Evolutionary conservation across 2,329 filamentous ascomycete genomes (phyloP).

Genomic region (Epichloe sylvatica): DNA sequence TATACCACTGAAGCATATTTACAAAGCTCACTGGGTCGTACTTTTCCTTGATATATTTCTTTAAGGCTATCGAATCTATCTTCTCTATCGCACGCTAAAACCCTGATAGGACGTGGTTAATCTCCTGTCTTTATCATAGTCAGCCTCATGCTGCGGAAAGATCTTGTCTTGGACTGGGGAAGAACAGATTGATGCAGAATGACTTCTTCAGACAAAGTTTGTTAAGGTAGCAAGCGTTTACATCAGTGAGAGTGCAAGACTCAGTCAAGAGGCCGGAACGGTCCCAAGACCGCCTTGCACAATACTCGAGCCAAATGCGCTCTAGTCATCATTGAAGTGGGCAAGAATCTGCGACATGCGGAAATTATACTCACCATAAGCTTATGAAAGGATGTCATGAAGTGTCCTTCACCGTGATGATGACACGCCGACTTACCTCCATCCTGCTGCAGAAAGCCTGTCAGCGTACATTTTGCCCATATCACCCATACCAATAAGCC

Average conservation of each 20-base stretch:
- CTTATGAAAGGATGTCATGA: background rate
- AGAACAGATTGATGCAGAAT: background rate
- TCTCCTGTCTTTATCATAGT: slow-evolving; percentile 5
- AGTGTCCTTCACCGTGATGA: background rate
- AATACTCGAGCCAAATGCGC: slow-evolving; percentile 99
- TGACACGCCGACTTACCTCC: slow-evolving; percentile 53
- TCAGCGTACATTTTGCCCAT: slow-evolving; percentile 99
- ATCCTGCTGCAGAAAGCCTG: slow-evolving; percentile 76
- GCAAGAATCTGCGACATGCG: background rate
- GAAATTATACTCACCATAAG: background rate
- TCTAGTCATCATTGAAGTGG: slow-evolving; percentile 87
- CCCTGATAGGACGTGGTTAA: slow-evolving; percentile 39
- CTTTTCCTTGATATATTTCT: slow-evolving; percentile 72
- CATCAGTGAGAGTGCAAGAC: slow-evolving; percentile 78
- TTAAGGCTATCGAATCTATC: slow-evolving; percentile 72
- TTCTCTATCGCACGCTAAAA: slow-evolving; percentile 87
- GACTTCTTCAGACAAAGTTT: slow-evolving; percentile 62
- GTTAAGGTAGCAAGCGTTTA: slow-evolving; percentile 96
- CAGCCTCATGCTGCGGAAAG: background rate
- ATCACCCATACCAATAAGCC: slow-evolving; percentile 97
- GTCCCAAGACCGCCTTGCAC: slow-evolving; percentile 45
- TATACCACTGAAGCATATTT: slow-evolving; percentile 11
- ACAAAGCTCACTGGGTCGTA: slow-evolving; percentile 35
- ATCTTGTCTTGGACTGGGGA: background rate
- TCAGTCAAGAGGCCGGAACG: slow-evolving; percentile 60